Evolutionary conservation across 495 filamentous ascomycete genomes (phyloP), one percentile per base, ranked within the genome.

Genomic region (Sabuloglossum arenarium): DNA sequence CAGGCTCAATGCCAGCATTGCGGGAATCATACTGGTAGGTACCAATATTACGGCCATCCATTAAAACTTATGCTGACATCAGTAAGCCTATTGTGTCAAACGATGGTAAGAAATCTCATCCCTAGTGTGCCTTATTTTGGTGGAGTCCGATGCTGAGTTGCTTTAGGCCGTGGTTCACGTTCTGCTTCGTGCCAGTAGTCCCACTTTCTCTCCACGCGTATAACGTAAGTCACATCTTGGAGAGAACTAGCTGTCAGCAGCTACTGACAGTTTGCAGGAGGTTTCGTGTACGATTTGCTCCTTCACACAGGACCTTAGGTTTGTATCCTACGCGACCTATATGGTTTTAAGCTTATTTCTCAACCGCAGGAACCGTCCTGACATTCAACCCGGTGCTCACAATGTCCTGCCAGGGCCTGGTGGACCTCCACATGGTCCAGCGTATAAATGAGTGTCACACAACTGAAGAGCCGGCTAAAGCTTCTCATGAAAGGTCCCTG

Each of bases 141-240:
- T 21, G 49, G 43, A 34, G n/a, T 50, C 43, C 25, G 49, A 27
- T 32, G 46, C 11, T 45, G 46, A 59, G 62, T 66, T 60, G 64
- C 12, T 28, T 9, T 51, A 75, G 73, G 75, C 70, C 71, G 0
- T 78, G 70, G 60, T 75, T 78, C 53, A 78, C 75, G 28, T 56
- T 78, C 47, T 78, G 75, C 64, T 78, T 78, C 53, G 47, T 78
- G 73, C 75, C 75, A 25, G 49, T 72, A 49, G 70, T 78, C 42
- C 75, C 75, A 12, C 66, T 76, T 16, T 55, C 74, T 3, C 68
- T 60, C 8, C 74, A 76, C 58, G 75, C 76, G 58, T 73, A 74
- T 60, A 74, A 73, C 61, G 72, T 73, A 62, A 31, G 58, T 56
- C 21, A 11, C 25, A 37, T 51, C 5, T 58, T 42, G 24, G 11